These are phyloP conservation scores for Clarireedia paspali DNA, from an alignment of 2,329 filamentous ascomycete genomes.

Conservation along the genomic window DNA sequence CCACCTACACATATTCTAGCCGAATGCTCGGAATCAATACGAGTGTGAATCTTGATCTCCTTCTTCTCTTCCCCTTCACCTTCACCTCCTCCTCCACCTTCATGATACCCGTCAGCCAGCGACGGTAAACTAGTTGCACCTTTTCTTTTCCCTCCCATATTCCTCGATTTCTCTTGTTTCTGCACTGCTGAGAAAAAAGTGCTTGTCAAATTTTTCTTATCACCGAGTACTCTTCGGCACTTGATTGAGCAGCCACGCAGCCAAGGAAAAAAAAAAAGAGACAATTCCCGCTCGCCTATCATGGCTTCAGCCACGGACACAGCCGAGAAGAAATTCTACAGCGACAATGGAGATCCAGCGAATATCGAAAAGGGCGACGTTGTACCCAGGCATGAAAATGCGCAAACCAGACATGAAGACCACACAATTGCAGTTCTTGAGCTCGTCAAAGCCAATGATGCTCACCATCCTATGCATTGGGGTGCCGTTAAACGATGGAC, in stretches of 20 bases:
- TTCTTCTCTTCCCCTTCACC: too few species aligned
- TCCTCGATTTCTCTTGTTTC: not conserved
- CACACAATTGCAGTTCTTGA: conserved; percentile 20
- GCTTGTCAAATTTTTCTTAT: too few species aligned
- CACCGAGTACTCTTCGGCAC: too few species aligned
- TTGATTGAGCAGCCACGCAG: too few species aligned
- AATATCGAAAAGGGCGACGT: conserved; percentile 2
- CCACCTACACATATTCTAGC: not conserved
- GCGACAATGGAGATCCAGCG: conserved; percentile 1
- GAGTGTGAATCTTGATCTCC: too few species aligned
- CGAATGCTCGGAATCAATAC: too few species aligned
- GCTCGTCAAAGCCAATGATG: conserved; percentile 22
- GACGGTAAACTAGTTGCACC: conserved; percentile 6
- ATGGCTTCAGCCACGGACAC: conserved; percentile 5
- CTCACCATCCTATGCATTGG: conserved; percentile 26
- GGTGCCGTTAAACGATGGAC: conserved; percentile 21
- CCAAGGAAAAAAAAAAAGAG: too few species aligned
- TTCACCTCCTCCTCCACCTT: not conserved
- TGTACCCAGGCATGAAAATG: conserved; percentile 3
- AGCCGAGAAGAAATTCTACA: conserved; percentile 4
- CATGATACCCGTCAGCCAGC: conserved; percentile 6
- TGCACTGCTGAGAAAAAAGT: too few species aligned
- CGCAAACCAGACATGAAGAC: conserved; percentile 4
- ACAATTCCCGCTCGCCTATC: not conserved
- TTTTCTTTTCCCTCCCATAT: not conserved